Base-by-base conservation (phyloP, 352 stramenopile species). In the Phytophthora pinifolia region DNA sequence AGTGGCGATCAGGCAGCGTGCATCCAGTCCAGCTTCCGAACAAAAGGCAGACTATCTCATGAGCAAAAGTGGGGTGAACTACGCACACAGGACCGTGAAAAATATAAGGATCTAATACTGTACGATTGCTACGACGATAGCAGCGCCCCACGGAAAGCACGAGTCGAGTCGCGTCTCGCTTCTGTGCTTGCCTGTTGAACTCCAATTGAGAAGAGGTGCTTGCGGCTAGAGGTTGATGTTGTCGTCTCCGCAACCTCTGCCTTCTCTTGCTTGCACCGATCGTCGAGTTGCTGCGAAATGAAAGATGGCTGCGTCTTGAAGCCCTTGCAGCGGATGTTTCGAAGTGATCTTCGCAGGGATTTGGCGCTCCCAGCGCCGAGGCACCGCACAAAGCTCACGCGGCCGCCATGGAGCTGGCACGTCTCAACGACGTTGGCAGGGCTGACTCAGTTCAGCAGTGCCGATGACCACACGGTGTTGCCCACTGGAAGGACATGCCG, bases 221-320 rank as follows among this genome's bases (percentile, higher is more conserved):
- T 32, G 14, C 14, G 41, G 36, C 15, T 44, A n/a, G n/a, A 18
- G 10, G 12, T 13, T 46, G 22, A 3, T 4, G 22, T 27, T 27
- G 22, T 27, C 22, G 22, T 27, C 22, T 27, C 22, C 2, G 22
- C 30, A 12, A 37, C 6, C 56, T 49, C 50, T 59, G 34, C n/a
- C 42, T 64, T 18, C 39, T 52, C 10, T 54, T 55, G 45, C 29
- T 62, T 49, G 37, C 54, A 32, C n/a, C 15, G 20, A 30, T 65
- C 29, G 50, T 65, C 13, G 9, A 45, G 57, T 65, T 60, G 57
- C 57, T 65, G 49, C 56, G 49, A 65, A 59, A 54, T 50, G 49
- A 13, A 30, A 29, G 36, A 13, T 29, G 29, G 6, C 29, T 5
- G 22, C 22, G 20, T 27, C 22, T 27, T 27, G 43, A 17, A 35